These are phyloP conservation scores for Hymenoscyphus infarciens DNA, from an alignment of 2,329 filamentous ascomycete genomes.

Conservation along the genomic window DNA sequence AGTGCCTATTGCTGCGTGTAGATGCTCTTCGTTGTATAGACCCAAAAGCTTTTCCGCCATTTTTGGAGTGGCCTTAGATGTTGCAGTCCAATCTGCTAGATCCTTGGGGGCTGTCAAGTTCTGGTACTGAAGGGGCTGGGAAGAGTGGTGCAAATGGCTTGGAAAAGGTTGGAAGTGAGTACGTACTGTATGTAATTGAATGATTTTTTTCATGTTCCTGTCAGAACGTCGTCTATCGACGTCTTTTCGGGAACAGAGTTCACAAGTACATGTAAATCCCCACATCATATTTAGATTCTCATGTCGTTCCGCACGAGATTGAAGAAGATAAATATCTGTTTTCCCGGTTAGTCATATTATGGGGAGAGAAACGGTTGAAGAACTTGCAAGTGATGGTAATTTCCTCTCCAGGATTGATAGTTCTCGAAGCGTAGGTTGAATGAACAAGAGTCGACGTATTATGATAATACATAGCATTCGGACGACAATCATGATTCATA, in stretches of 20 bases:
- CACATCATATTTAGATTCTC: slow-evolving; percentile 35
- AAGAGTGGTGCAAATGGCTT: background rate
- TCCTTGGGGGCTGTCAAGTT: slow-evolving; percentile 12
- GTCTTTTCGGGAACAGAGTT: slow-evolving; percentile 32
- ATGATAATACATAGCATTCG: slow-evolving; percentile 40
- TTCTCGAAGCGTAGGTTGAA: slow-evolving; percentile 37
- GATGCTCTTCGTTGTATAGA: slow-evolving; percentile 38
- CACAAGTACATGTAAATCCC: slow-evolving; percentile 41
- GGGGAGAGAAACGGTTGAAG: no score
- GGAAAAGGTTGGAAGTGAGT: background rate
- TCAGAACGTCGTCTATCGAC: slow-evolving; percentile 25
- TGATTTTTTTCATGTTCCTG: slow-evolving; percentile 37
- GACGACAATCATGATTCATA: slow-evolving; percentile 43
- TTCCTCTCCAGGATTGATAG: slow-evolving; percentile 41
- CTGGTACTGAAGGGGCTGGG: background rate
- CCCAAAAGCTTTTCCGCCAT: slow-evolving; percentile 39
- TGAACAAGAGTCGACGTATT: slow-evolving; percentile 38
- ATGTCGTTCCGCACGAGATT: slow-evolving; percentile 34
- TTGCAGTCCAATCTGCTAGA: slow-evolving; percentile 37
- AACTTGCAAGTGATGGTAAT: slow-evolving; percentile 40
- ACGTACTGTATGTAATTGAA: slow-evolving; percentile 28
- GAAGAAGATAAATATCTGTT: slow-evolving; percentile 33
- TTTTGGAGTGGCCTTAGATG: slow-evolving; percentile 31
- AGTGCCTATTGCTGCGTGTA: slow-evolving; percentile 33
- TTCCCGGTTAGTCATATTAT: slow-evolving; percentile 8